Evolutionary conservation across 768 basidiomycete genomes (phyloP).

Genomic region (Amanita rimosa): DNA sequence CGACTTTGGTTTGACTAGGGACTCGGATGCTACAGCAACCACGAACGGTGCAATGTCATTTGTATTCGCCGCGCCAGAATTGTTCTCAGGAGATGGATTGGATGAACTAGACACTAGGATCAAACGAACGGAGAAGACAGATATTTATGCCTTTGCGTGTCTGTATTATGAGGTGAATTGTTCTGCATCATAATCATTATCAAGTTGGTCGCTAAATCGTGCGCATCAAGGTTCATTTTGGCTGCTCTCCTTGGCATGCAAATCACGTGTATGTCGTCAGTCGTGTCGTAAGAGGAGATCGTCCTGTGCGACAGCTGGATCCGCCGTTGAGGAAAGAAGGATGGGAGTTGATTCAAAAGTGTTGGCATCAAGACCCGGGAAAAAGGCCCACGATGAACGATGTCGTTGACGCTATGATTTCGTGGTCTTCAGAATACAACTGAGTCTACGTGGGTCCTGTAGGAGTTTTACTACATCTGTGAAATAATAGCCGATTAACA

Average conservation of each 20-base stretch:
- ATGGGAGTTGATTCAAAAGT: background rate
- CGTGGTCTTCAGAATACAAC: background rate
- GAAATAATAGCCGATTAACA: too few relatives aligned
- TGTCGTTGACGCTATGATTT: slow-evolving; percentile 1
- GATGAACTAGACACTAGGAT: background rate
- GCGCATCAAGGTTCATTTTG: background rate
- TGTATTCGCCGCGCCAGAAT: background rate
- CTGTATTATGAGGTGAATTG: slow-evolving; percentile 1
- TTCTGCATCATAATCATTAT: background rate
- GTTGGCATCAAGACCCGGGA: slow-evolving; percentile 1
- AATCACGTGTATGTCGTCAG: background rate
- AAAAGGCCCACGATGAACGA: background rate
- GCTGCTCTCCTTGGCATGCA: background rate
- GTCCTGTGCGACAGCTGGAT: background rate
- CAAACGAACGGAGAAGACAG: background rate
- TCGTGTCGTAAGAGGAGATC: background rate
- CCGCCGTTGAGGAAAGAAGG: background rate
- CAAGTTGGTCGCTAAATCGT: too few relatives aligned
- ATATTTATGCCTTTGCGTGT: slow-evolving; percentile 1
- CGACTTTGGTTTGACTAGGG: slow-evolving; percentile 1
- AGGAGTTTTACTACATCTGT: too few relatives aligned
- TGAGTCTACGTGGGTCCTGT: background rate
- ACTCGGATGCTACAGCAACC: slow-evolving; percentile 2
- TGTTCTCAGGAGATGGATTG: background rate
- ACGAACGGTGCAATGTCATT: background rate